Evolutionary conservation across 352 stramenopile genomes (phyloP), one percentile per base, ranked within the genome.

Genomic region (Pythium chondricola): DNA sequence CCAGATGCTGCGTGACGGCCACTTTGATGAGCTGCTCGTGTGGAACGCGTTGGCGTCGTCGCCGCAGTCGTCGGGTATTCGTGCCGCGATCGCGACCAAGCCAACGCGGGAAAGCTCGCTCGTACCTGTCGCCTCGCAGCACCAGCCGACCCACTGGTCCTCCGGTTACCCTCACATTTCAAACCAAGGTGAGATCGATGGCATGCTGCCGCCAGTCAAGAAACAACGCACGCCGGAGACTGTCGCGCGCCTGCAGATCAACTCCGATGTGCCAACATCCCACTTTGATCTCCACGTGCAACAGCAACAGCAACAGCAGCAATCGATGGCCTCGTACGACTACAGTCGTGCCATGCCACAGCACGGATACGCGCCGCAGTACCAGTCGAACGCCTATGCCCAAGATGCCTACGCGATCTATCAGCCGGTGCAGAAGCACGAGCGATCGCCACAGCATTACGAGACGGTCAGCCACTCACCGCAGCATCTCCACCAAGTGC

Each of bases 1-100:
- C 42, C 73, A 87, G 56, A 74, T 89, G 49, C 64, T 93, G 6
- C 78, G 81, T 25, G 83, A 90, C 35, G 78, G 68, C 24, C 75
- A 88, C 45, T 89, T 74, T 60, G 69, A 88, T 43, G 76, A 88
- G 43, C 58, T 93, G 14, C 60, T 93, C 13, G 67, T 62, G 24
- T 88, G 81, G 81, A 56, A 80, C 35, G 58, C 62, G 29, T 72
- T 70, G 10, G 63, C 61, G 4, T 32, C 17, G 55, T 61, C 31
- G 27, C 51, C 51, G 6, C 9, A 70, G 69, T 60, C 70, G n/a
- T 54, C 59, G 24, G 75, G 52, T 27, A 44, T 76, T 36, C 22
- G 30, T 26, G 41, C 33, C 32, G 14, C n/a, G 9, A 17, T 39
- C 30, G 7, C 29, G 7, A 33, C 29, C 7, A 8, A 8, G 29